Base-by-base conservation (phyloP, 331 rosid genomes). In the Phaseolus coccineus region DNA sequence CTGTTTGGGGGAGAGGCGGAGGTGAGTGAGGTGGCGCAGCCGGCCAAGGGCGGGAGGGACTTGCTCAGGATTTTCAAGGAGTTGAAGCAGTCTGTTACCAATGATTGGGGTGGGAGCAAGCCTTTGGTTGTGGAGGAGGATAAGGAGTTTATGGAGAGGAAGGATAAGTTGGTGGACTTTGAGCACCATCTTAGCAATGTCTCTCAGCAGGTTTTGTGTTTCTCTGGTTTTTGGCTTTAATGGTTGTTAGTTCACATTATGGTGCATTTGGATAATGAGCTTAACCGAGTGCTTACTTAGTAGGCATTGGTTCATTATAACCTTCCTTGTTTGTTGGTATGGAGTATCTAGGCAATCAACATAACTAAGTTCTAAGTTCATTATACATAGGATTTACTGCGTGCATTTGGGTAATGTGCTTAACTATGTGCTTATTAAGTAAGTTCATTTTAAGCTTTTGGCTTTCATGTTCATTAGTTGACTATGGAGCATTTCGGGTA, bases 51-150 rank as follows among this genome's bases (percentile, higher is more conserved):
- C 2, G 99, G 99, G 47, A 92, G 91, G 81, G 98, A 96, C 74
- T 89, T 96, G 91, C 61, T 93, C 84, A 87, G 99, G 88, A 58
- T 96, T 74, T 96, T 96, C 55, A 93, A 87, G 90, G 98, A 96
- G 90, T 71, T 93, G 84, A 91, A 77, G 82, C 97, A 91, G 79
- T 87, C 93, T 6, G 82, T 93, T 69, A 33, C 92, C 24, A 91
- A 85, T 84, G 97, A 93, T 53, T 93, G 97, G 97, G 91, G 78
- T 27, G 97, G 87, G 9, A 75, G 91, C 3, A 91, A 81, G 76
- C 97, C 97, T 0, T 75, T 85, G 71, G 91, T 85, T 71, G 88
- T 80, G 3, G 97, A 93, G 83, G 96, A 93, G 79, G 97, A 93
- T 75, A 89, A 87, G 85, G 97, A 89, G 71, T 93, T 93, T 55